Base-by-base conservation (phyloP, 768 basidiomycete genomes). In the Gloeostereum incarnatum region DNA sequence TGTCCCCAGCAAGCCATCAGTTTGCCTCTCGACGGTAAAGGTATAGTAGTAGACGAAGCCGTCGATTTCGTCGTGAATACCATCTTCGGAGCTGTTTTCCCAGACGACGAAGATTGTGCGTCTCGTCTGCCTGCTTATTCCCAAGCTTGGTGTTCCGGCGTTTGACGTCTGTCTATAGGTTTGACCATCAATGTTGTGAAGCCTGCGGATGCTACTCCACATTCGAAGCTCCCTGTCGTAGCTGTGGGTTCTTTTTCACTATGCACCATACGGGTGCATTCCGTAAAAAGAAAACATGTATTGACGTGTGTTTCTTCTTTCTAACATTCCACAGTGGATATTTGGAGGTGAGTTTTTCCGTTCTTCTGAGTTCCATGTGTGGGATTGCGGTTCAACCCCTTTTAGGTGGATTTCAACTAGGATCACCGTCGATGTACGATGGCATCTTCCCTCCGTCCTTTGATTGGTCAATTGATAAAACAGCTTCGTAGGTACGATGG, bases 151-250 rank as follows among this genome's bases (percentile, higher is more conserved):
- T n/a, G n/a, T n/a, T n/a, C n/a, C n/a, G n/a, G n/a, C n/a, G n/a
- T n/a, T n/a, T n/a, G n/a, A n/a, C n/a, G n/a, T n/a, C n/a, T n/a
- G n/a, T n/a, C n/a, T n/a, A n/a, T n/a, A n/a, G n/a, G n/a, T n/a
- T n/a, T n/a, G n/a, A n/a, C n/a, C n/a, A n/a, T n/a, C n/a, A n/a
- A 78, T 43, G 64, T 78, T 13, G 46, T 73, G 19, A 64, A 61
- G 35, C 74, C 77, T 4, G 49, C 54, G 1, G 51, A 44, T 24
- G 61, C 68, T 1, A 65, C 60, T 0, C 38, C 66, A 2, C 46
- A 48, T 0, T 65, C 65, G 6, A 69, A 68, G 36, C 54, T 77
- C 3, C 76, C 77, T 2, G 71, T 79, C 5, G 56, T 73, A 14
- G 71, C 66, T 21, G 75, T 75, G 52, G 31, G 71, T 60, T 25